phyloP scores from a whole-genome alignment of 805 yeast genomes.

The Myxozyma mucilagina region DNA sequence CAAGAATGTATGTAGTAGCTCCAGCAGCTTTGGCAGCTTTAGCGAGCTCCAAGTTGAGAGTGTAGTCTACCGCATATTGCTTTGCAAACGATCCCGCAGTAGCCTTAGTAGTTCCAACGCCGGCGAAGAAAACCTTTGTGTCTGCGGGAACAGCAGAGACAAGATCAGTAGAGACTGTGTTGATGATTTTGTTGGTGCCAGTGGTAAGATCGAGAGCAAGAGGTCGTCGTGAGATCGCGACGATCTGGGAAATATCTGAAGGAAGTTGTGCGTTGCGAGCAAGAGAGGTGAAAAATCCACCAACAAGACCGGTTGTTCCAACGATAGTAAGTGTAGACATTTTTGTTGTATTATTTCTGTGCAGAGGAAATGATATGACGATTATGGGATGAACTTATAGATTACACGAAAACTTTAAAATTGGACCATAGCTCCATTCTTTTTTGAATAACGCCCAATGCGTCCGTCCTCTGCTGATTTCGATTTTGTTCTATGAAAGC shows the following conservation, averaged over 20 bases:
- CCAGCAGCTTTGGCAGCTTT: slow-evolving; percentile 72
- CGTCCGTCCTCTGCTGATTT: too few species aligned
- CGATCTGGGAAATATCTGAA: slow-evolving; percentile 49
- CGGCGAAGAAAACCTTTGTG: slow-evolving; percentile 50
- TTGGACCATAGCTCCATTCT: too few species aligned
- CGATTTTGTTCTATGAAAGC: too few species aligned
- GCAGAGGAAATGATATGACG: too few species aligned
- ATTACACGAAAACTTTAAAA: too few species aligned
- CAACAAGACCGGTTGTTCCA: slow-evolving; percentile 83
- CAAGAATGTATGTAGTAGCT: slow-evolving; percentile 63
- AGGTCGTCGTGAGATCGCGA: slow-evolving; percentile 30
- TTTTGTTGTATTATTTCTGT: background rate
- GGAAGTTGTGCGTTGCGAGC: slow-evolving; percentile 42
- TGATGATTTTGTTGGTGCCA: slow-evolving; percentile 54
- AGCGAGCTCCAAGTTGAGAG: slow-evolving; percentile 66
- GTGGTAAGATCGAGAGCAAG: slow-evolving; percentile 19
- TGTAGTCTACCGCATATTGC: slow-evolving; percentile 73
- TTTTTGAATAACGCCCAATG: too few species aligned
- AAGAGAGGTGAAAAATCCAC: slow-evolving; percentile 56
- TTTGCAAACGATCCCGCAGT: slow-evolving; percentile 69
- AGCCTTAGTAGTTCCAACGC: slow-evolving; percentile 72
- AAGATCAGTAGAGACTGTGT: slow-evolving; percentile 37
- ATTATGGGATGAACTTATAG: too few species aligned
- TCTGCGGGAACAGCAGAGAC: slow-evolving; percentile 37
- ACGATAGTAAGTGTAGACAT: slow-evolving; percentile 37